Percentiles rank a stretch among this genome's conserved stretches.
Evolutionary conservation across 192 early-diverging fungal genomes (phyloP).

Genomic region (Neocallimastix lanati): DNA sequence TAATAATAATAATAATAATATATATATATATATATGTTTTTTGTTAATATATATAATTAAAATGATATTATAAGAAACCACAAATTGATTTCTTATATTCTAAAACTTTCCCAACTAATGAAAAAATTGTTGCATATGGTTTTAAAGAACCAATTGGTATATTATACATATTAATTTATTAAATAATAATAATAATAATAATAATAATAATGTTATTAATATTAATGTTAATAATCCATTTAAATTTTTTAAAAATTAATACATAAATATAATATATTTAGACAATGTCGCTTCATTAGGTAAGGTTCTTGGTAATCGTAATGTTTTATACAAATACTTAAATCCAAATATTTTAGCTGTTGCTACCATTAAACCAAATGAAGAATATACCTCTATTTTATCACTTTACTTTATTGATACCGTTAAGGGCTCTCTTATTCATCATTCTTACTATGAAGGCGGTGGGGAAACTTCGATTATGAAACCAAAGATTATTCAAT

Average conservation of each 20-base stretch:
- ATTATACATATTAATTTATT: too few species aligned
- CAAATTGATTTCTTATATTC: neutral
- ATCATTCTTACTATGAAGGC: conserved; percentile 43
- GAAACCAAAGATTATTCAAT: conserved; percentile 37
- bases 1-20: too few species aligned
- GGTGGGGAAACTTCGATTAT: conserved; percentile 14
- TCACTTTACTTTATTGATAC: conserved; percentile 70
- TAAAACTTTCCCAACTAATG: neutral
- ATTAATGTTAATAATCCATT: too few species aligned
- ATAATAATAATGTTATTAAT: too few species aligned
- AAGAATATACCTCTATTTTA: conserved; percentile 14
- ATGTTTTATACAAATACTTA: conserved; percentile 96
- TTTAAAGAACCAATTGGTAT: neutral
- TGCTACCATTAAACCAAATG: conserved; percentile 27
- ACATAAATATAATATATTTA: too few species aligned
- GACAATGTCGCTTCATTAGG: conserved; percentile 73
- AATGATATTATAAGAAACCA: neutral
- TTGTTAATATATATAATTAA: too few species aligned
- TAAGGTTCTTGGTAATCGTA: conserved; percentile 80
- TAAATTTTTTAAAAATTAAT: too few species aligned
- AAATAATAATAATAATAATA: too few species aligned
- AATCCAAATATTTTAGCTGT: conserved; percentile 78
- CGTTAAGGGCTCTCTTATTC: conserved; percentile 66
- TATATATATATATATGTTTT: too few species aligned
- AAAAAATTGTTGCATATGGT: neutral